These are phyloP conservation scores for Candida oleophila DNA, from an alignment of 805 yeast species.

Conservation along the genomic window DNA sequence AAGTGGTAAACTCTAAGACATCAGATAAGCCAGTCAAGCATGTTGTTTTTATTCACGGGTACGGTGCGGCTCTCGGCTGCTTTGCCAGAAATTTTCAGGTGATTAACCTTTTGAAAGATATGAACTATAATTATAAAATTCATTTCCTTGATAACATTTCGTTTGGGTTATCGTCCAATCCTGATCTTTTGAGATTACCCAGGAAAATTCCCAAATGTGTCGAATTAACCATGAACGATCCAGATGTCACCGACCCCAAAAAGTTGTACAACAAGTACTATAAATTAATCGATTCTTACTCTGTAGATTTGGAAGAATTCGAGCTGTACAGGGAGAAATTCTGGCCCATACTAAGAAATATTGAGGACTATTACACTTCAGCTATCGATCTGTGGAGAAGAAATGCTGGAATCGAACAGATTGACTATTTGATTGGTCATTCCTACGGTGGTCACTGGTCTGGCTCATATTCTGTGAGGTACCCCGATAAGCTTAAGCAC, in stretches of 20 bases:
- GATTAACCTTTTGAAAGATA: slow-evolving; percentile 28
- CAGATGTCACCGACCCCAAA: slow-evolving; percentile 24
- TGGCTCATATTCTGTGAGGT: slow-evolving; percentile 56
- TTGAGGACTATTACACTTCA: slow-evolving; percentile 56
- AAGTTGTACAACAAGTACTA: slow-evolving; percentile 38
- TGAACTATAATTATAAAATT: slow-evolving; percentile 38
- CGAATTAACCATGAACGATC: slow-evolving; percentile 23
- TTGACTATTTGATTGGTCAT: slow-evolving; percentile 68
- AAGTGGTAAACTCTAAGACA: slow-evolving; percentile 23
- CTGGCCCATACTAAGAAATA: slow-evolving; percentile 36
- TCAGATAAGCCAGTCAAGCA: slow-evolving; percentile 27
- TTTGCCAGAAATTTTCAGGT: slow-evolving; percentile 53
- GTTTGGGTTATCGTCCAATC: slow-evolving; percentile 55
- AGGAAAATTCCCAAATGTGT: slow-evolving; percentile 16
- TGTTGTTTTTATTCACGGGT: slow-evolving; percentile 56
- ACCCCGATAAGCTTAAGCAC: slow-evolving; percentile 53
- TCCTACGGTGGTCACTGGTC: slow-evolving; percentile 79
- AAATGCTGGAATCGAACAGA: slow-evolving; percentile 44
- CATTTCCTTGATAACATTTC: slow-evolving; percentile 51
- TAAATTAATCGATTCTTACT: slow-evolving; percentile 36
- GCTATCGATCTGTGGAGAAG: slow-evolving; percentile 67
- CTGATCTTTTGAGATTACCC: slow-evolving; percentile 18
- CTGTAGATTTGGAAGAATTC: slow-evolving; percentile 24
- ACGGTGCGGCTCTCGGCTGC: slow-evolving; percentile 56
- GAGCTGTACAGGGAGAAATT: slow-evolving; percentile 33